Evolutionary conservation across 108 stramenopile genomes (phyloP), one percentile per base, ranked within the genome.

Genomic region (Skeletonema grethae): DNA sequence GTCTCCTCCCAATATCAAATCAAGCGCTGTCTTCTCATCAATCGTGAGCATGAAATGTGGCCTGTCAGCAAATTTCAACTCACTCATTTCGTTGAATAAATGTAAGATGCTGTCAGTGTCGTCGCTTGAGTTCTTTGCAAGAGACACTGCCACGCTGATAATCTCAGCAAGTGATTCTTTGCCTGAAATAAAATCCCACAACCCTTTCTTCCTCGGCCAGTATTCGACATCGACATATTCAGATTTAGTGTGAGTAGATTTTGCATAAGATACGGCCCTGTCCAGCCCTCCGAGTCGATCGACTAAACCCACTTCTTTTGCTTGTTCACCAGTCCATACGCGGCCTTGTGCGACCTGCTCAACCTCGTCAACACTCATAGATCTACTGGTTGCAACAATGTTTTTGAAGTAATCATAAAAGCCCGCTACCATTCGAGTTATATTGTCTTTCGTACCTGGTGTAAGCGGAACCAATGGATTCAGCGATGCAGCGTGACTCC

Each of bases 321-420:
- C 92, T 70, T 93, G 86, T 38, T 74, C 81, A 20, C 92, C 92
- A 13, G 90, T 90, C 87, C 87, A 93, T 22, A 90, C 90, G 5
- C 86, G 76, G 18, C 92, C 92, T 76, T 88, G 81, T 0, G 92
- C 88, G 24, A 93, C 41, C 2, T 61, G 46, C 36, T 70, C 70
- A 5, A 93, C 82, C 41, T 82, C 62, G 3, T 86, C 72, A 61
- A 84, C 64, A 11, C 75, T 22, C 61, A 93, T 53, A 3, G 69
- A 55, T 70, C 90, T 82, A 18, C 90, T 88, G 31, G 65, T 48
- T 24, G 84, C 69, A 6, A 90, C 90, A 45, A 93, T 46, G 10
- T 57, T 43, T 72, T 93, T 90, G 77, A 93, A 93, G 53, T 79
- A 77, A 63, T 87, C 72, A 71, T 93, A 93, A 16, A 57, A 69